Percentiles rank a stretch among this genome's conserved stretches.
Evolutionary conservation across 192 early-diverging fungal species (phyloP).

Genomic region (Linnemannia schmuckeri): DNA sequence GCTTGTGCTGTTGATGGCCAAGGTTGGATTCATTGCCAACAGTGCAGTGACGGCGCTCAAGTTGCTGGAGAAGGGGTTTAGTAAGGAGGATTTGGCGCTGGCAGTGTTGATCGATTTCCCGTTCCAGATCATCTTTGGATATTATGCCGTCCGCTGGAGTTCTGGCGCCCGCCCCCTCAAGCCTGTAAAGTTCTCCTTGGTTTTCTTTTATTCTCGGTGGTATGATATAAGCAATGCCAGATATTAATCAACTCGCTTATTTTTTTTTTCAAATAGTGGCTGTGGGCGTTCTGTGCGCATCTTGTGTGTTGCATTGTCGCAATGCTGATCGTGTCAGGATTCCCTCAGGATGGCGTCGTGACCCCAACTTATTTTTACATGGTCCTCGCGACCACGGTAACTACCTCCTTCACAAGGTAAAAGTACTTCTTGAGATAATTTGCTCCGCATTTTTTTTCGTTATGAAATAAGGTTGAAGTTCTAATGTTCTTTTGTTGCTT

Average conservation of each 20-base stretch:
- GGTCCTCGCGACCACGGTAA: slow-evolving; percentile 83
- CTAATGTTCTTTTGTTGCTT: slow-evolving; percentile 2
- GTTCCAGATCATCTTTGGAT: slow-evolving; percentile 96
- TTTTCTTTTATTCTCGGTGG: background rate
- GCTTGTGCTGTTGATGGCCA: slow-evolving; percentile 84
- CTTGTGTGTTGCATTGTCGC: slow-evolving; percentile 82
- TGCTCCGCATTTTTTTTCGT: slow-evolving; percentile 8
- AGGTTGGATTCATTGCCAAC: slow-evolving; percentile 96
- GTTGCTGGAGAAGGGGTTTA: slow-evolving; percentile 94
- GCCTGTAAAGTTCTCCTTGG: slow-evolving; percentile 70
- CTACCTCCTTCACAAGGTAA: slow-evolving; percentile 86
- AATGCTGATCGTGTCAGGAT: slow-evolving; percentile 86
- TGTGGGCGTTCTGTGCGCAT: slow-evolving; percentile 89
- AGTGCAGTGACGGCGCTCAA: slow-evolving; percentile 95
- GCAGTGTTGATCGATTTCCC: slow-evolving; percentile 97
- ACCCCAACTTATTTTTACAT: slow-evolving; percentile 80
- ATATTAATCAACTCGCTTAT: background rate
- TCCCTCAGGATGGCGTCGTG: slow-evolving; percentile 76
- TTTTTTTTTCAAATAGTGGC: slow-evolving; percentile 71
- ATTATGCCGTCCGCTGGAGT: slow-evolving; percentile 97
- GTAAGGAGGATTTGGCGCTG: slow-evolving; percentile 94
- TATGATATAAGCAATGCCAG: background rate
- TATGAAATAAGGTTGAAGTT: no score
- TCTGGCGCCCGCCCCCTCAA: slow-evolving; percentile 83
- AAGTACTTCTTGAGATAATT: slow-evolving; percentile 3